Evolutionary conservation across 805 yeast species (phyloP), one percentile per base, ranked within the genome.

Genomic region (Sugiyamaella qingdaonensis): DNA sequence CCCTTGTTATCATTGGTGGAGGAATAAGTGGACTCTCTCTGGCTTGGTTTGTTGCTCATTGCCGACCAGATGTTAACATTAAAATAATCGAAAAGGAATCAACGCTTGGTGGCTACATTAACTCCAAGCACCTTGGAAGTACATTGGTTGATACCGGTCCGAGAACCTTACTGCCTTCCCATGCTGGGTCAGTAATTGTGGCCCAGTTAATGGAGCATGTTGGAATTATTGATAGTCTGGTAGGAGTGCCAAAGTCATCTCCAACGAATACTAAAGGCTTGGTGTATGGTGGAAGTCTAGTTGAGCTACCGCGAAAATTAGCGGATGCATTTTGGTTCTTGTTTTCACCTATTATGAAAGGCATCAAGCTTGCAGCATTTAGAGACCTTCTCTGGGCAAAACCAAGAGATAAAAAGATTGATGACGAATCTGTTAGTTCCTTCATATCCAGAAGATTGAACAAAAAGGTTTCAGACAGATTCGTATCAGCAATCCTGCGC

Each of bases 21-120:
- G 99, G 99, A 0, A 79, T 92, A 1, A 86, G 96, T 0, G 97
- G 97, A 0, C 73, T 94, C 2, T 73, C 89, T 1, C 53, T 70
- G 9, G 69, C 74, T 1, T 67, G 67, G 62, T 55, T 67, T 32
- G 72, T 90, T 11, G 73, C 77, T 34, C 78, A 78, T 51, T 66
- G 88, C n/a, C 74, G 96, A 48, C 97, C 97, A 0, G 96, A 90
- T 66, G 61, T 88, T 16, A 68, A 71, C 2, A 76, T 92, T 44
- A 79, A 79, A 1, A 63, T 92, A 0, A 78, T 77, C 54, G 98
- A 92, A 57, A 64, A 76, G 14, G 57, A 74, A 1, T 51, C 62
- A 0, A 70, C 81, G 37, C 68, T 80, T 3, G 97, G 97, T 11
- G 99, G 99, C 0, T 91, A 86, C 78, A 86, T 92, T 63, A 69